Conservation (phyloP, 495 filamentous ascomycete species). For the Xylaria telfairii region DNA sequence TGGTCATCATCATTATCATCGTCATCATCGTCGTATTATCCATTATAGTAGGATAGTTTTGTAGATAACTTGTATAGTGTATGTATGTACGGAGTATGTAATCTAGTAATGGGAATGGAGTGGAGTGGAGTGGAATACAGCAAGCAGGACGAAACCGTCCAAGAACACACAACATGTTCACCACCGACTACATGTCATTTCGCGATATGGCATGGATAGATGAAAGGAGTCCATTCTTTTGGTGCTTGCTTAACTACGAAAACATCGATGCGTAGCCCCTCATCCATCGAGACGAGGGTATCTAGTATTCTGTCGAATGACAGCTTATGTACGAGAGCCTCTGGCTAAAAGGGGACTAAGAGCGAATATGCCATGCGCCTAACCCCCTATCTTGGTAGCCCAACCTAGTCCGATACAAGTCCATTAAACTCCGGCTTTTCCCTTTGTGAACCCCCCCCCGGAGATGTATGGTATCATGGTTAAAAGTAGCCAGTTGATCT, state of each 20-base stretch:
- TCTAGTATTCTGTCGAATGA: conserved; percentile 8
- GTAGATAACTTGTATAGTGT: conserved; percentile 20
- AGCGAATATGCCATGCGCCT: neutral
- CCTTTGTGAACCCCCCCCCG: neutral
- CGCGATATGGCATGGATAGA: neutral
- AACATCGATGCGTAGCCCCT: neutral
- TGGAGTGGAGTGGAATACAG: neutral
- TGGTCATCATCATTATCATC: no score
- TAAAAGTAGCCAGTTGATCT: neutral
- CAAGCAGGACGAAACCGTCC: neutral
- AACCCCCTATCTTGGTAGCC: neutral
- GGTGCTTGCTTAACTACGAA: neutral
- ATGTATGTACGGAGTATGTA: neutral
- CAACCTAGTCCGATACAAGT: neutral
- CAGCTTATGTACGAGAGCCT: conserved; percentile 6
- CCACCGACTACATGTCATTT: neutral
- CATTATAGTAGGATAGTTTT: no score
- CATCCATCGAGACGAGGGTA: neutral
- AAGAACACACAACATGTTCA: neutral
- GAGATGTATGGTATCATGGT: conserved; percentile 17
- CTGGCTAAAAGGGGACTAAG: neutral
- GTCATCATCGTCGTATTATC: no score
- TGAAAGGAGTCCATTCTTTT: neutral
- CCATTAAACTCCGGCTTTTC: neutral
- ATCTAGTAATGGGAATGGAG: conserved; percentile 1